Evolutionary conservation across 2,329 filamentous ascomycete species (phyloP).

Genomic region (Curvularia lunata): DNA sequence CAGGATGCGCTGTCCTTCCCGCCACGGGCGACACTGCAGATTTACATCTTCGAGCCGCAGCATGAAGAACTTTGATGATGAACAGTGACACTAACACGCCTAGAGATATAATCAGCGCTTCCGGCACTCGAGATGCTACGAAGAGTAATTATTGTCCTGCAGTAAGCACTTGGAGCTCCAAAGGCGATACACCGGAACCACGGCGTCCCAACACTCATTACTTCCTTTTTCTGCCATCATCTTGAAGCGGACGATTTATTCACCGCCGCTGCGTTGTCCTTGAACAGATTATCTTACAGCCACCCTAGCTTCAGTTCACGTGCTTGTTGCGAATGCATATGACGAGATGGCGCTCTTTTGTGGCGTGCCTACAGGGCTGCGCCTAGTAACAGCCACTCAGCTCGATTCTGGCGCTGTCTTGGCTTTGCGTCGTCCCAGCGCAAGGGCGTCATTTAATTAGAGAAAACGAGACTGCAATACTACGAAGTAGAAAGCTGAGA

Average conservation of each 20-base stretch:
- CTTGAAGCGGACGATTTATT: not conserved
- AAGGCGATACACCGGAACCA: not conserved
- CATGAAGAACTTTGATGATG: not conserved
- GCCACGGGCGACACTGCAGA: not conserved
- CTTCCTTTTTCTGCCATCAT: not conserved
- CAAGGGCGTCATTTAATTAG: not conserved
- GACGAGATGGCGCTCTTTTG: not conserved
- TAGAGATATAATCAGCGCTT: not conserved
- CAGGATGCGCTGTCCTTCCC: not conserved
- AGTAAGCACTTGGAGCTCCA: not conserved
- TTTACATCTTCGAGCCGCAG: not conserved
- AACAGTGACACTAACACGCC: not conserved
- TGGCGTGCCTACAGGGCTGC: not conserved
- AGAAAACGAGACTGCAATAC: not conserved
- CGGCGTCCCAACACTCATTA: not conserved
- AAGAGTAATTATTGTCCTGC: not conserved
- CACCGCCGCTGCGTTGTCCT: not conserved
- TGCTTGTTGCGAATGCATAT: not conserved
- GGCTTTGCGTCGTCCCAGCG: not conserved
- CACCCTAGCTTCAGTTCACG: not conserved
- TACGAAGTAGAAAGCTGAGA: not conserved
- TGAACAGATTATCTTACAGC: not conserved
- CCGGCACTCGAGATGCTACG: not conserved
- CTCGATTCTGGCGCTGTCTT: not conserved
- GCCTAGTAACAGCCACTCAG: not conserved